Base-by-base conservation (phyloP, 116 monocot species). In the Trichopus zeylanicus region DNA sequence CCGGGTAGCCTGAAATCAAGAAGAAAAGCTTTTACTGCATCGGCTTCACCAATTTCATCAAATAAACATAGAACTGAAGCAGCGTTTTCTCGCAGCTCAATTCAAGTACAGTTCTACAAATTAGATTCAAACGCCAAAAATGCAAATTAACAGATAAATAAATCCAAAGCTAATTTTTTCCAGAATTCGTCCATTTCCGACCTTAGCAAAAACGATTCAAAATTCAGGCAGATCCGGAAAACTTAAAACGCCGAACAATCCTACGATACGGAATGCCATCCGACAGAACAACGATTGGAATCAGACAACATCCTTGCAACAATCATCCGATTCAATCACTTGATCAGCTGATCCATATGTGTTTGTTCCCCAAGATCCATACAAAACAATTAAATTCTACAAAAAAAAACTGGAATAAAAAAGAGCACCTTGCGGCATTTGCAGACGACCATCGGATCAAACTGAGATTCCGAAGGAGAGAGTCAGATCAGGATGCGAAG, bases 1-100 rank as follows among this genome's bases (percentile, higher is more conserved):
- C 82, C 87, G 84, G 51, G 97, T 97, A 12, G 97, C 97, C 97
- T 97, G 77, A 35, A 70, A 74, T 13, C 49, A 67, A 46, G 12
- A 33, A 42, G n/a, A 18, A n/a, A n/a, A n/a, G 7, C n/a, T 46
- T 2, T n/a, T 29, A 20, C 19, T 49, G 49, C 23, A 49, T 49
- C 19, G 8, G 19, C 19, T 8, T 22, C 42, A 9, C n/a, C 42
- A 13, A 42, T 12, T 16, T 42, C 2, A 42, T 42, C 42, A 42
- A 18, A 42, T 16, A 12, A 9, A 42, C 13, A 42, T 4, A 42
- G n/a, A 42, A 15, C 42, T 42, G n/a, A 16, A 13, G n/a, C 8
- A 42, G n/a, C 13, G 13, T 42, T n/a, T n/a, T 42, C 42, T n/a
- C 42, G 9, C 13, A 42, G n/a, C 3, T 15, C 42, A 13, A 42